Percentiles rank a stretch among this genome's conserved stretches.
These are phyloP conservation scores for Tolypocladium endophyticum DNA, from an alignment of 2,329 filamentous ascomycete species.

Conservation along the genomic window DNA sequence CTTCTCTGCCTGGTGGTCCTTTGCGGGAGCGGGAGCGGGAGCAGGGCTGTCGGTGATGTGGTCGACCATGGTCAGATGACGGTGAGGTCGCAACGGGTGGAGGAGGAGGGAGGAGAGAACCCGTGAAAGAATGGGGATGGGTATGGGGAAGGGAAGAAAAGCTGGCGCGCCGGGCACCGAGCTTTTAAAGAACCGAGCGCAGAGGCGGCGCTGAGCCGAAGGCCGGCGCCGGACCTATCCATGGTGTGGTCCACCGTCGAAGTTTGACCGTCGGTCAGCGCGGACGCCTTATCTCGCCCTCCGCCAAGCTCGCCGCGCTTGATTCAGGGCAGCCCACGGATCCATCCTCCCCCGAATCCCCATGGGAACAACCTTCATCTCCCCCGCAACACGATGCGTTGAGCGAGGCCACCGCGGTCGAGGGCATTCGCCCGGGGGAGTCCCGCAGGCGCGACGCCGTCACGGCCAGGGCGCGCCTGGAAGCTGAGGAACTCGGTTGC, in stretches of 20 bases:
- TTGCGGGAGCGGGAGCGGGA: neutral
- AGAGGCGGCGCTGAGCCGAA: neutral
- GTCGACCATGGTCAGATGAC: neutral
- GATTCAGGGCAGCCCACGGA: neutral
- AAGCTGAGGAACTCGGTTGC: neutral
- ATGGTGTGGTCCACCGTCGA: neutral
- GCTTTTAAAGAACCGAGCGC: neutral
- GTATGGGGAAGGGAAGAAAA: neutral
- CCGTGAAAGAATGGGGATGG: neutral
- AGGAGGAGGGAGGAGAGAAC: neutral
- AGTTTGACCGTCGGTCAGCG: neutral
- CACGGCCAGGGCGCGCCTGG: neutral
- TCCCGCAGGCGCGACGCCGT: neutral
- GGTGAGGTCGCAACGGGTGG: neutral
- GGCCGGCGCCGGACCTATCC: neutral
- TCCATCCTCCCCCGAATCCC: neutral
- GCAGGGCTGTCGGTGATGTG: neutral
- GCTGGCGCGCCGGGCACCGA: neutral
- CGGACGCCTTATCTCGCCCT: neutral
- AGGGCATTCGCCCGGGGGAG: neutral
- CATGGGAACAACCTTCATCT: neutral
- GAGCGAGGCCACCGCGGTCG: neutral
- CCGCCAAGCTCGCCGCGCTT: neutral
- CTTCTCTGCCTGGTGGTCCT: neutral
- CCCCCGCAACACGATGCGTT: neutral